Percentiles rank a stretch among this genome's conserved stretches.
Evolutionary conservation across 2,329 filamentous ascomycete species (phyloP).

Genomic region (Xylaria sp.): DNA sequence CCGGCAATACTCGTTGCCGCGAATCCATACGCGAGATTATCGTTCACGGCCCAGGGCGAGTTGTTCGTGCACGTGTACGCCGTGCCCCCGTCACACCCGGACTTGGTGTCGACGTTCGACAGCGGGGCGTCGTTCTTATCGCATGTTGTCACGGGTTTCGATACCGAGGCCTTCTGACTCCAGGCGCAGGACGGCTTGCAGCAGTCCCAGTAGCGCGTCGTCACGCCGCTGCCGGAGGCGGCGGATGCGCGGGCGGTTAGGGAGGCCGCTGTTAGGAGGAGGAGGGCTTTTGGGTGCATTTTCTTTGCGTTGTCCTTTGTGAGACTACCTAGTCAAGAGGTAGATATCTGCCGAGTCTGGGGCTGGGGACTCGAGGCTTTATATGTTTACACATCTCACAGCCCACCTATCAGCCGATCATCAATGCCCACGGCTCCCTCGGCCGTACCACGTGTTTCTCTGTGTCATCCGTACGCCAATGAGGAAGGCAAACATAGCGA

Average conservation of each 20-base stretch:
- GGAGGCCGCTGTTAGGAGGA: slow-evolving; percentile 17
- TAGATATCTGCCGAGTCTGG: neutral
- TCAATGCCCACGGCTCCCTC: neutral
- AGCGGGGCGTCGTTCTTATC: slow-evolving; percentile 42
- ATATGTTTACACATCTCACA: neutral
- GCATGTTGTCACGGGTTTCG: slow-evolving; percentile 40
- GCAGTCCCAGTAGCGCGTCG: slow-evolving; percentile 45
- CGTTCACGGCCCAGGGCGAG: slow-evolving; percentile 47
- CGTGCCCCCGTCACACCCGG: slow-evolving; percentile 45
- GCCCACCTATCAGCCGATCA: neutral
- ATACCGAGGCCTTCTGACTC: slow-evolving; percentile 42
- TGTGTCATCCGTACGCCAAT: neutral
- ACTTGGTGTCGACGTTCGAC: slow-evolving; percentile 36
- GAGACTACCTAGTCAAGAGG: neutral
- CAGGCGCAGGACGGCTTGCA: slow-evolving; percentile 53
- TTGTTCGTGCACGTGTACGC: slow-evolving; percentile 50
- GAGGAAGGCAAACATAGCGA: neutral
- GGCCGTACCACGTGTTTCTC: neutral
- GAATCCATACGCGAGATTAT: slow-evolving; percentile 50
- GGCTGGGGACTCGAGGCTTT: neutral
- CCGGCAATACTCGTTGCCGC: slow-evolving; percentile 45
- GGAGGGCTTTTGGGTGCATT: slow-evolving; percentile 12
- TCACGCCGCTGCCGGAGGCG: slow-evolving; percentile 24
- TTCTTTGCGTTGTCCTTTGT: neutral
- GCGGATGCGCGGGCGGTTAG: slow-evolving; percentile 11